A percentile compares a stretch with the other conserved stretches of the same genome.
Evolutionary conservation across 176 grass and related monocot species (phyloP).

Genomic region (Alopecurus myosuroides): DNA sequence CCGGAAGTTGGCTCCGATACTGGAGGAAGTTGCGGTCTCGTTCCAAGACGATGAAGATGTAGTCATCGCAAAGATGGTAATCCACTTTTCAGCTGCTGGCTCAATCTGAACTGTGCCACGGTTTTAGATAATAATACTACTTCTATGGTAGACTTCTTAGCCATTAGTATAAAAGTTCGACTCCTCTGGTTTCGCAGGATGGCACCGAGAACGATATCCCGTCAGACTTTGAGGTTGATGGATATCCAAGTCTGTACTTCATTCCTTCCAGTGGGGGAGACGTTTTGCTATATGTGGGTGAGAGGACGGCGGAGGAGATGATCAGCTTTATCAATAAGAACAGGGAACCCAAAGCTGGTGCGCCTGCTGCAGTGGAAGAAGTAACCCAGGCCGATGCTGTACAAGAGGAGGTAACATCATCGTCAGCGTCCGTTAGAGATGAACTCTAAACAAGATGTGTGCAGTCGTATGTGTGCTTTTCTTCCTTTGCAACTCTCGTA

Average conservation of each 20-base stretch:
- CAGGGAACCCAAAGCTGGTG: slow-evolving; percentile 24
- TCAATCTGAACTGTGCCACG: background rate
- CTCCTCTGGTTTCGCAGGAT: slow-evolving; percentile 48
- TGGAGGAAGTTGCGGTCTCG: slow-evolving; percentile 65
- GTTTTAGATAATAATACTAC: background rate
- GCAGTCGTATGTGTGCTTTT: background rate
- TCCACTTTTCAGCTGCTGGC: background rate
- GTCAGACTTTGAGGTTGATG: slow-evolving; percentile 45
- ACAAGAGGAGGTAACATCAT: slow-evolving; percentile 15
- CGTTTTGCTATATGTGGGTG: slow-evolving; percentile 39
- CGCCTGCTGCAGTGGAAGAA: slow-evolving; percentile 8
- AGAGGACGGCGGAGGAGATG: slow-evolving; percentile 41
- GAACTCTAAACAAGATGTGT: slow-evolving; percentile 59
- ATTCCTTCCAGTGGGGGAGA: slow-evolving; percentile 57
- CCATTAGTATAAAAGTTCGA: background rate
- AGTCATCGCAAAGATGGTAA: slow-evolving; percentile 90
- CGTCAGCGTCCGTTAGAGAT: slow-evolving; percentile 41
- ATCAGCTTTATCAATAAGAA: slow-evolving; percentile 69
- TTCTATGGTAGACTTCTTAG: background rate
- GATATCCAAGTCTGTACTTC: slow-evolving; percentile 75
- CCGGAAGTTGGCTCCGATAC: slow-evolving; percentile 63
- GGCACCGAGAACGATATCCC: slow-evolving; percentile 64
- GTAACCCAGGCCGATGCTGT: slow-evolving; percentile 5
- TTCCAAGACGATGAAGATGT: slow-evolving; percentile 60
- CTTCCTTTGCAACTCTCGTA: background rate